Conservation (phyloP, 306 rosid genomes). For the Sphenostylis stenocarpa region DNA sequence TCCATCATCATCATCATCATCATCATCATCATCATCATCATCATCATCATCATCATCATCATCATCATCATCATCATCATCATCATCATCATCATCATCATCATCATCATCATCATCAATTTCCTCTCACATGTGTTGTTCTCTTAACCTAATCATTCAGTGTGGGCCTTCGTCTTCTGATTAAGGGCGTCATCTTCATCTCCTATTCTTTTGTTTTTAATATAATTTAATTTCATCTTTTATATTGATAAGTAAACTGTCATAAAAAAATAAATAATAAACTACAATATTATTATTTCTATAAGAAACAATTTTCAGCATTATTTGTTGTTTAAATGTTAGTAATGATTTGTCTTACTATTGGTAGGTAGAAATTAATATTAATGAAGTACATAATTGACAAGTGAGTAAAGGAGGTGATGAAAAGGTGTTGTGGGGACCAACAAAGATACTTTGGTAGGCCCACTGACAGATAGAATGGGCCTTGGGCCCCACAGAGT, state of each 20-base stretch:
- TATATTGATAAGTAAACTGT: no score
- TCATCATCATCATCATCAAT: no score
- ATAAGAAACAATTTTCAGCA: no score
- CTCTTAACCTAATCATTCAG: background rate
- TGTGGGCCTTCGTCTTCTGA: background rate
- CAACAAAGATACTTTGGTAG: background rate
- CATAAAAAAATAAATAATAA: no score
- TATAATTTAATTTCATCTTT: no score
- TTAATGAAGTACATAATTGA: background rate
- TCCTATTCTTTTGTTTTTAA: background rate
- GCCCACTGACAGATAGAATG: background rate
- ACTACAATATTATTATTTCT: no score
- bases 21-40: no score
- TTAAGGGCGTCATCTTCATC: background rate
- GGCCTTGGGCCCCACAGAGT: background rate
- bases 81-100: no score
- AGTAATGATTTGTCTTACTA: no score
- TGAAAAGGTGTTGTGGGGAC: slow-evolving; percentile 15
- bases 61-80: no score
- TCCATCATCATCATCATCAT: background rate
- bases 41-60: no score
- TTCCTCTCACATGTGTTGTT: background rate
- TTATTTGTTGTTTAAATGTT: no score
- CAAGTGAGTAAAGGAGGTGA: background rate
- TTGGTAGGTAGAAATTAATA: background rate